Conservation (phyloP, 495 filamentous ascomycete genomes). For the Rostrohypoxylon terebratum region DNA sequence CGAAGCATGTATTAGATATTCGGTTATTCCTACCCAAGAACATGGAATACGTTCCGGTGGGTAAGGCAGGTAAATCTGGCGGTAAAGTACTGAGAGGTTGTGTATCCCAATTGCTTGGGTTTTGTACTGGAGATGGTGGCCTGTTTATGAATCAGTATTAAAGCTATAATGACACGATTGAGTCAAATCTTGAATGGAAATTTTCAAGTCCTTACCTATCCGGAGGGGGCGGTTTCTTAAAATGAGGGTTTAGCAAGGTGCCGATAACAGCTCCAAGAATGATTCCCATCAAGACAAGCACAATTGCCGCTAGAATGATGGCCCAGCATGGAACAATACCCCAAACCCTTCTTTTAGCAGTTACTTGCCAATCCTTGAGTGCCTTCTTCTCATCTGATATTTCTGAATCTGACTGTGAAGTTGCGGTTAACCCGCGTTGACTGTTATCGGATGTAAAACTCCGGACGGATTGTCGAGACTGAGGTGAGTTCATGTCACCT, state of each 20-base stretch:
- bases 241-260: constrained; percentile 46
- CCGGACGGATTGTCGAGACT: constrained; percentile 63
- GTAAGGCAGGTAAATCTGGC: constrained; percentile 66
- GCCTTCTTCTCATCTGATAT: constrained; percentile 57
- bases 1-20: constrained; percentile 74
- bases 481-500: constrained; percentile 55
- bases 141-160: constrained; percentile 33
- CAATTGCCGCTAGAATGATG: constrained; percentile 64
- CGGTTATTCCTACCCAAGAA: constrained; percentile 65
- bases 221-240: constrained; percentile 40
- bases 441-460: constrained; percentile 62
- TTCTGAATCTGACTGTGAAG: constrained; percentile 38
- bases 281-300: constrained; percentile 69
- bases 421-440: constrained; percentile 57
- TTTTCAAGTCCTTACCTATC: constrained; percentile 34
- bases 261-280: constrained; percentile 70
- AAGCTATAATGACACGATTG: not conserved
- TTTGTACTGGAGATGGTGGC: constrained; percentile 12
- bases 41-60: constrained; percentile 73
- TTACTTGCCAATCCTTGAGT: constrained; percentile 67
- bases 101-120: constrained; percentile 69
- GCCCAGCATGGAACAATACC: constrained; percentile 77
- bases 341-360: constrained; percentile 69
- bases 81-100: constrained; percentile 70
- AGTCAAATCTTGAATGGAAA: not conserved